These are phyloP conservation scores for Wickerhamomyces strasburgensis DNA, from an alignment of 805 yeast species.

Conservation along the genomic window DNA sequence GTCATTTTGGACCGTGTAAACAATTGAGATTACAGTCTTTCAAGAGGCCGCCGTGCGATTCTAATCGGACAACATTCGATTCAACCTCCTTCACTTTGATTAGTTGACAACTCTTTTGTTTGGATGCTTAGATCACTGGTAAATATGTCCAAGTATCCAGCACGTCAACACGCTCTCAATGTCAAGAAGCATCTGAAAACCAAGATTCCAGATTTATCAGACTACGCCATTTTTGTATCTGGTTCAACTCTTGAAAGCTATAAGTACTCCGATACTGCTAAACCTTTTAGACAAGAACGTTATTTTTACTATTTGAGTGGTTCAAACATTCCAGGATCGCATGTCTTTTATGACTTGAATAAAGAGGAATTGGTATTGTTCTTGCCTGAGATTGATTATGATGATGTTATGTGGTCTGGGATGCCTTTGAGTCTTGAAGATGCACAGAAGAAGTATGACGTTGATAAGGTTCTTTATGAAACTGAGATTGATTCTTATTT, in stretches of 20 bases:
- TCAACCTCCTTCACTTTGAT: neutral
- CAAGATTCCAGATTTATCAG: constrained; percentile 21
- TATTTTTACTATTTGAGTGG: constrained; percentile 88
- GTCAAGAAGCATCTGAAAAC: constrained; percentile 38
- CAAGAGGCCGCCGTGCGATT: too few species aligned
- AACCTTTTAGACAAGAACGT: constrained; percentile 81
- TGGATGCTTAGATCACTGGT: constrained; percentile 7
- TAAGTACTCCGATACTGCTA: constrained; percentile 75
- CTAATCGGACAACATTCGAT: too few species aligned
- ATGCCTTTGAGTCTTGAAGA: constrained; percentile 65
- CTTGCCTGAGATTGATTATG: constrained; percentile 78
- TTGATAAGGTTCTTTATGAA: constrained; percentile 71
- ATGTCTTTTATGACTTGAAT: constrained; percentile 51
- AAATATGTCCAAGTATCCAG: constrained; percentile 61
- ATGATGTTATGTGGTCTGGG: constrained; percentile 97
- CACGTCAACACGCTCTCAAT: constrained; percentile 65
- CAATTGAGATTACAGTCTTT: too few species aligned
- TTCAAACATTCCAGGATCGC: constrained; percentile 72
- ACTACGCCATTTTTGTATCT: constrained; percentile 48
- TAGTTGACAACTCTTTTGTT: neutral
- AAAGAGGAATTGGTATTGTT: constrained; percentile 61
- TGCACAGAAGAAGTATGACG: constrained; percentile 65
- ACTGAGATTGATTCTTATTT: constrained; percentile 38
- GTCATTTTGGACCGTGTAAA: too few species aligned
- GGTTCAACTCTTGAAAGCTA: constrained; percentile 56